Evolutionary conservation across 257 asterid genomes (phyloP).

Genomic region (Solanum paucissectum): DNA sequence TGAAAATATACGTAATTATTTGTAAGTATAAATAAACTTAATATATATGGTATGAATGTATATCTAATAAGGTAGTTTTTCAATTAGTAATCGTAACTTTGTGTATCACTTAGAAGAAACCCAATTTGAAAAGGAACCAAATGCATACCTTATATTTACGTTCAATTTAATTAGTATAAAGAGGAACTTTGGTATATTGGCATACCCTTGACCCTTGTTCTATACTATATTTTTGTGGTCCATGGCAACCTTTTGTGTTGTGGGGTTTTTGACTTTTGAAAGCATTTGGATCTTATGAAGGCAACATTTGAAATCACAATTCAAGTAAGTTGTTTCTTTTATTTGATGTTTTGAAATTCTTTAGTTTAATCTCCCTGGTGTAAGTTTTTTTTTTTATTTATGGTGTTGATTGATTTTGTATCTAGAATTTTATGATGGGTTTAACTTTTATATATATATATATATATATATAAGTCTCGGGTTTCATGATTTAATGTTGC

Average conservation of each 20-base stretch:
- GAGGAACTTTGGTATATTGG: background rate
- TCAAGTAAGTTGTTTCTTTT: background rate
- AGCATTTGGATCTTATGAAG: background rate
- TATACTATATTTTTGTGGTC: background rate
- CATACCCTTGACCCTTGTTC: background rate
- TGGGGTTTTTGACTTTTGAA: background rate
- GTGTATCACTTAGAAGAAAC: background rate
- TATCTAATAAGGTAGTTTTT: background rate
- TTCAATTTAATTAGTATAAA: background rate
- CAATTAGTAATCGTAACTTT: background rate
- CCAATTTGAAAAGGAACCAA: background rate
- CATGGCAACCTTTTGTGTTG: background rate
- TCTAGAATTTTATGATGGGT: background rate
- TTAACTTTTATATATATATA: background rate
- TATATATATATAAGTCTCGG: background rate
- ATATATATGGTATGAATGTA: background rate
- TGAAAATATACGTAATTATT: no score
- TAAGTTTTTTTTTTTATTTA: background rate
- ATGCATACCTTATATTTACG: background rate
- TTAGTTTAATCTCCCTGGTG: background rate
- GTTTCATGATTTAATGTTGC: background rate
- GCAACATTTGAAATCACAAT: background rate
- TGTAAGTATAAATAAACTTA: background rate
- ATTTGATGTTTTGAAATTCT: background rate
- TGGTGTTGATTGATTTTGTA: background rate